A percentile compares a stretch with the other conserved stretches of the same genome.
These are phyloP conservation scores for Spergularia azorica DNA, from an alignment of 179 eudicot genomes.

Conservation along the genomic window DNA sequence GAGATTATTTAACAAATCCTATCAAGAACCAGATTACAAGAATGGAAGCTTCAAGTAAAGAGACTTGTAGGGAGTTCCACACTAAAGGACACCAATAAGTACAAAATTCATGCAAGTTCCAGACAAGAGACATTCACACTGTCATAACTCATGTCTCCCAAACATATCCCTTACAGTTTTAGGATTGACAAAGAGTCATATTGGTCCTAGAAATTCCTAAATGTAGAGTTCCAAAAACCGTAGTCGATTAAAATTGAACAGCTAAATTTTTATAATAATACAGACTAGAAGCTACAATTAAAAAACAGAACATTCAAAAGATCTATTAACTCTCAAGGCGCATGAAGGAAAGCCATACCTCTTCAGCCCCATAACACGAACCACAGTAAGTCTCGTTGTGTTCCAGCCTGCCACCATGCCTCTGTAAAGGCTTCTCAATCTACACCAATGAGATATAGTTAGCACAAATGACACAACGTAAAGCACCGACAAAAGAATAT, in stretches of 20 bases:
- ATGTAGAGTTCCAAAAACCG: neutral
- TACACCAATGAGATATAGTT: slow-evolving; percentile 27
- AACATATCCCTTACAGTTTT: neutral
- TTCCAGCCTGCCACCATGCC: slow-evolving; percentile 95
- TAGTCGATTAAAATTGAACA: neutral
- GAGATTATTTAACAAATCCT: too few species aligned
- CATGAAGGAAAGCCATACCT: slow-evolving; percentile 39
- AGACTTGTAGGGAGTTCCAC: neutral
- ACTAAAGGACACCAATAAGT: neutral
- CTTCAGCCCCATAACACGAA: slow-evolving; percentile 98
- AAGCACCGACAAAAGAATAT: neutral
- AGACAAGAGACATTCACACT: neutral
- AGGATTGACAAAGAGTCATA: neutral
- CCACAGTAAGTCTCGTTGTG: slow-evolving; percentile 95
- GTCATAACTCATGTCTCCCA: neutral
- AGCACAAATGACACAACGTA: neutral
- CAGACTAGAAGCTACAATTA: neutral
- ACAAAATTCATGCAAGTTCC: neutral
- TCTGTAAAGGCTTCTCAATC: slow-evolving; percentile 97
- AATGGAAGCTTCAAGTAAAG: neutral
- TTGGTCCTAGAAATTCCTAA: neutral
- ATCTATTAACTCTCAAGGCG: neutral
- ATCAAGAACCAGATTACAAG: too few species aligned
- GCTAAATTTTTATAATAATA: neutral
- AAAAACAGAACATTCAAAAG: neutral